Percentiles rank a stretch among this genome's conserved stretches.
These are phyloP conservation scores for Annulohypoxylon moriforme DNA, from an alignment of 495 filamentous ascomycete genomes.

Conservation along the genomic window DNA sequence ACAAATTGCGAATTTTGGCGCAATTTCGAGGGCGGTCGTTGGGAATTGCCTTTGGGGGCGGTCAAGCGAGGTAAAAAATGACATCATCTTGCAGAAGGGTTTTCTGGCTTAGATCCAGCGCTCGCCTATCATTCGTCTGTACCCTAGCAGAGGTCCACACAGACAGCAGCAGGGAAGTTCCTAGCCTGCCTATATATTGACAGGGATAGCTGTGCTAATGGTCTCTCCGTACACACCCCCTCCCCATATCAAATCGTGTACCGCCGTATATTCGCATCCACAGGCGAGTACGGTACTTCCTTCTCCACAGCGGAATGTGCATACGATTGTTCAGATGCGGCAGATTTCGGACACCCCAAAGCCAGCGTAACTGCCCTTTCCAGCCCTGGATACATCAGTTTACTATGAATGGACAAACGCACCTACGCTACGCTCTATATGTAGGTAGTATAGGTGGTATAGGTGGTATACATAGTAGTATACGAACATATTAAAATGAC, in stretches of 20 bases:
- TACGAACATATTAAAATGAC: slow-evolving; percentile 12
- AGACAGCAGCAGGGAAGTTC: slow-evolving; percentile 35
- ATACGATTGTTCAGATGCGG: slow-evolving; percentile 33
- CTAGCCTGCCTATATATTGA: slow-evolving; percentile 43
- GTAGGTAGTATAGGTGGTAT: slow-evolving; percentile 3
- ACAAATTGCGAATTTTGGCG: slow-evolving; percentile 45
- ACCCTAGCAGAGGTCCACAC: slow-evolving; percentile 30
- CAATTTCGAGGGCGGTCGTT: slow-evolving; percentile 43
- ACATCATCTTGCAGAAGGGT: slow-evolving; percentile 39
- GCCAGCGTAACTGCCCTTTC: slow-evolving; percentile 19
- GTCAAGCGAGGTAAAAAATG: slow-evolving; percentile 42
- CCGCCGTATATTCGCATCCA: slow-evolving; percentile 11
- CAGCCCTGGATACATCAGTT: slow-evolving; percentile 18
- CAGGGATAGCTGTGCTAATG: slow-evolving; percentile 32
- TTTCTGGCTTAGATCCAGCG: slow-evolving; percentile 33
- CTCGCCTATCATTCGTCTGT: slow-evolving; percentile 6
- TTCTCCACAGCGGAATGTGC: slow-evolving; percentile 43
- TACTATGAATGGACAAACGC: background rate
- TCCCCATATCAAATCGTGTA: slow-evolving; percentile 10
- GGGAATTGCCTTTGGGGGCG: slow-evolving; percentile 43
- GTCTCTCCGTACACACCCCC: slow-evolving; percentile 26
- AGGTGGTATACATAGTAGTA: slow-evolving; percentile 13
- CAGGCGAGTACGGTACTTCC: slow-evolving; percentile 4
- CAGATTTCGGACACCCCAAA: slow-evolving; percentile 39
- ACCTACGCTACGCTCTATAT: slow-evolving; percentile 3